These are phyloP conservation scores for Pythium utonaiense DNA, from an alignment of 352 stramenopile species.

Conservation along the genomic window DNA sequence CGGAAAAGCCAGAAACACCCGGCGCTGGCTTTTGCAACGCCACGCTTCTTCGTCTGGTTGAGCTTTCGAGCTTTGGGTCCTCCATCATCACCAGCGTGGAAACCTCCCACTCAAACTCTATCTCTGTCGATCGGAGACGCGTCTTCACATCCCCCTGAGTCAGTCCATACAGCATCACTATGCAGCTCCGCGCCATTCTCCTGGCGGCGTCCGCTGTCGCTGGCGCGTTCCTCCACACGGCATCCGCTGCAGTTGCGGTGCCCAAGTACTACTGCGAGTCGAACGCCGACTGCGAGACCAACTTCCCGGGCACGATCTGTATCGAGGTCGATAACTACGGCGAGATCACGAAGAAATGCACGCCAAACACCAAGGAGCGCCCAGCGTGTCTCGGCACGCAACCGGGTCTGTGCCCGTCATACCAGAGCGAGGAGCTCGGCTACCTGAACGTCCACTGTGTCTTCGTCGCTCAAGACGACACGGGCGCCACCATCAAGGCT, in stretches of 20 bases:
- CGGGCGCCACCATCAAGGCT: conserved; percentile 16
- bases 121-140: background rate
- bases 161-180: conserved; percentile 9
- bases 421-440: conserved; percentile 60
- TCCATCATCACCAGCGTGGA: background rate
- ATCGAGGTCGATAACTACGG: conserved; percentile 79
- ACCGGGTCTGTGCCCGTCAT: conserved; percentile 74
- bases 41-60: conserved; percentile 1
- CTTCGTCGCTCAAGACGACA: conserved; percentile 62
- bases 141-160: background rate
- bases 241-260: conserved; percentile 27
- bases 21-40: conserved; percentile 5
- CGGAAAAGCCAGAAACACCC: background rate
- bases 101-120: background rate
- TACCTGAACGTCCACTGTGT: conserved; percentile 85
- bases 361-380: conserved; percentile 69
- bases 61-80: background rate
- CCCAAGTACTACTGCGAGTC: conserved; percentile 57
- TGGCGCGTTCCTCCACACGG: conserved; percentile 7
- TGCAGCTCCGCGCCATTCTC: conserved; percentile 43
- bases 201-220: conserved; percentile 30
- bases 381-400: conserved; percentile 69
- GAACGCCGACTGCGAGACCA: conserved; percentile 67
- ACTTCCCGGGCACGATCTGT: conserved; percentile 64
- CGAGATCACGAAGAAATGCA: conserved; percentile 75